Base-by-base conservation (phyloP, 805 yeast genomes). In the Komagataella mondaviorum region DNA sequence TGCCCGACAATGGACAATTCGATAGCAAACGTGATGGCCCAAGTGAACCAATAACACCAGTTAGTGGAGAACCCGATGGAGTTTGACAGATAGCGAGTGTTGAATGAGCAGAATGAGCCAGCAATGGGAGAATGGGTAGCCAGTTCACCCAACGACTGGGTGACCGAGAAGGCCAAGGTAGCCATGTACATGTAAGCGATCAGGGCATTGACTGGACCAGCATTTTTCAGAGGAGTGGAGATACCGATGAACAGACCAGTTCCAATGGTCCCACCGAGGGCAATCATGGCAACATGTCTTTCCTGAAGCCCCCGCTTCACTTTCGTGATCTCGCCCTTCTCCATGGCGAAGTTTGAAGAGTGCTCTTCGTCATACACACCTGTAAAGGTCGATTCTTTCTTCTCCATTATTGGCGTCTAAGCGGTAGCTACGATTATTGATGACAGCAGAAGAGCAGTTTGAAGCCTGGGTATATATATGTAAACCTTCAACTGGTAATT, bases 251-350 rank as follows among this genome's bases (percentile, higher is more conserved):
- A 82, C 46, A 83, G 70, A 63, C 90, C 89, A 2, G 89, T 83
- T 59, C 89, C 90, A 55, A 84, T 82, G 39, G 89, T 81, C 55
- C 89, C 89, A 55, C 89, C 90, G 16, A 84, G 70, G 49, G 89
- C 88, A 58, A 84, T 77, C 88, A 84, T 83, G 36, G 83, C 72
- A 49, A 83, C 76, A 58, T 82, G 88, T 60, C 90, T 71, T 20
- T 81, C 77, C 61, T 81, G 79, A 53, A 84, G 66, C 48, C 72
- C 75, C 62, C 88, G 70, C 57, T 76, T 75, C 2, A 71, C 65
- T 22, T 68, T 66, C 43, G 61, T 65, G 43, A 61, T 56, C 39
- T 55, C 52, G 23, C 56, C 56, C 5, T 43, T n/a, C 22, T 48
- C 50, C 6, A 23, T n/a, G 30, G 7, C 7, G 22, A 18, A 45